Evolutionary conservation across 805 yeast species (phyloP).

Genomic region (Yarrowia sp.): DNA sequence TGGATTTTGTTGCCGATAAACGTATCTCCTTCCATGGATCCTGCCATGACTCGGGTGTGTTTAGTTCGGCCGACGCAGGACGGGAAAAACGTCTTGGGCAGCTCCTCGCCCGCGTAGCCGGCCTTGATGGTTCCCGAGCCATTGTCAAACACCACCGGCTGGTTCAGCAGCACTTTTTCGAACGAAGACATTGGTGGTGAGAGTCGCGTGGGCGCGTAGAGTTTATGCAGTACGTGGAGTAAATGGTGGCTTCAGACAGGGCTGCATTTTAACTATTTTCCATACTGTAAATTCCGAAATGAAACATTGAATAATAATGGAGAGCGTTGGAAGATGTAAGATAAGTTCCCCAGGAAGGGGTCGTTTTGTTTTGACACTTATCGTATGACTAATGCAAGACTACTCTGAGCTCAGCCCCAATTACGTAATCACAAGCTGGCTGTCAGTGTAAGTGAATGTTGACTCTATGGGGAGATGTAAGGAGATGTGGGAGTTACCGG

Average conservation of each 20-base stretch:
- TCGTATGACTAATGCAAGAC: too few relatives aligned
- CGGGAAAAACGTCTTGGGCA: conserved; percentile 63
- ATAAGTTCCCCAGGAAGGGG: too few relatives aligned
- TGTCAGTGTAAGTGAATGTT: neutral
- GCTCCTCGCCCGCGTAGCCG: conserved; percentile 90
- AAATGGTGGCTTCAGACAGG: too few relatives aligned
- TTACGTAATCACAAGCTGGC: neutral
- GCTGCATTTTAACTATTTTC: neutral
- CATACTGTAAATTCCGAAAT: too few relatives aligned
- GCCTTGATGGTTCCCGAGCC: conserved; percentile 81
- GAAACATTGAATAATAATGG: too few relatives aligned
- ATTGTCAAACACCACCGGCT: conserved; percentile 74
- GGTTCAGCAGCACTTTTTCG: conserved; percentile 49
- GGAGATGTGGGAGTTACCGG: too few relatives aligned
- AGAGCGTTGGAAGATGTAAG: too few relatives aligned
- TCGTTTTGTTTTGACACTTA: too few relatives aligned
- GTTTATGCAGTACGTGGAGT: conserved; percentile 1
- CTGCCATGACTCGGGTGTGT: conserved; percentile 79
- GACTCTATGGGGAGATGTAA: too few relatives aligned
- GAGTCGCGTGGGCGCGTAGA: neutral
- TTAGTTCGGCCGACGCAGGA: conserved; percentile 75
- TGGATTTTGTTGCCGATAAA: conserved; percentile 78
- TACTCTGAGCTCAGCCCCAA: neutral
- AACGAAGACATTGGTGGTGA: conserved; percentile 30
- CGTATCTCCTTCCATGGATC: conserved; percentile 58